phyloP scores from a whole-genome alignment of 208 protist species.

The Acanthamoeba lenticulata region DNA sequence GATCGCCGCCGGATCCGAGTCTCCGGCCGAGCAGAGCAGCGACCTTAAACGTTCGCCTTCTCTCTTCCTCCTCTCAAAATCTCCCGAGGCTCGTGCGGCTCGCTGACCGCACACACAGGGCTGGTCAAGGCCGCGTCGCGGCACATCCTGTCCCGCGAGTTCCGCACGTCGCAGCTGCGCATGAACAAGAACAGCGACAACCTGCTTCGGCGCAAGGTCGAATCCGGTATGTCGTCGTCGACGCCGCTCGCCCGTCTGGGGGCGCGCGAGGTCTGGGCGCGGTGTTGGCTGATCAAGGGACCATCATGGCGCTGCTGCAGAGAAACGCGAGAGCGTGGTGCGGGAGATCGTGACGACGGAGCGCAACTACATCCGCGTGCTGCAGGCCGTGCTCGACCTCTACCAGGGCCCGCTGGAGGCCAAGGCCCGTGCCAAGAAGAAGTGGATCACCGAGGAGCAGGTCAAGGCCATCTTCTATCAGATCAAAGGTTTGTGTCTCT shows the following conservation, averaged over 20 bases:
- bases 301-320: background rate
- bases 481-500: background rate
- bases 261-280: no score
- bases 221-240: background rate
- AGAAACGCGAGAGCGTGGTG: conserved; percentile 51
- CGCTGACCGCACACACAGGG: background rate
- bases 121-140: conserved; percentile 18
- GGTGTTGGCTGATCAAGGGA: no score
- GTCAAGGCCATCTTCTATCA: conserved; percentile 23
- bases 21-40: background rate
- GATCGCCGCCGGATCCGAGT: background rate
- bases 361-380: conserved; percentile 34
- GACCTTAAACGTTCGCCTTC: background rate
- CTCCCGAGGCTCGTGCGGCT: background rate
- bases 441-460: conserved; percentile 16
- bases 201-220: background rate
- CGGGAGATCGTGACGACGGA: conserved; percentile 63
- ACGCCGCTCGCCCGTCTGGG: no score
- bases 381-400: conserved; percentile 1
- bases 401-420: conserved; percentile 62
- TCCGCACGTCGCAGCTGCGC: background rate
- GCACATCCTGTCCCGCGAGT: conserved; percentile 21
- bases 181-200: conserved; percentile 10
- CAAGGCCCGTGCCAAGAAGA: conserved; percentile 8
- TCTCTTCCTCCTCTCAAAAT: background rate